These are phyloP conservation scores for Epichloe gansuensis DNA, from an alignment of 2,329 filamentous ascomycete genomes.

Conservation along the genomic window DNA sequence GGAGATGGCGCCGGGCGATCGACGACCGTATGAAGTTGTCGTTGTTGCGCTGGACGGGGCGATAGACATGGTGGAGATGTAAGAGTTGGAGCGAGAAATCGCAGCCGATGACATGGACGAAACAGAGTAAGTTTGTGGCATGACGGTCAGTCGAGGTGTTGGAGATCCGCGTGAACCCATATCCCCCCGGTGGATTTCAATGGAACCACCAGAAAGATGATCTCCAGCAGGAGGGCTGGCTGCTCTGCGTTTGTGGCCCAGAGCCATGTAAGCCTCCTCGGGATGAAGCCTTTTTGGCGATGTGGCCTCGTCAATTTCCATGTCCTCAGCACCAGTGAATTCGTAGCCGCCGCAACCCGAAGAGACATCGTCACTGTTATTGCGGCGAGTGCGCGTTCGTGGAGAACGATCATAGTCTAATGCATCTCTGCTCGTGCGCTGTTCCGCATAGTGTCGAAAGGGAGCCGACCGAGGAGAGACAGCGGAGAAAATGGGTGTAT, in stretches of 20 bases:
- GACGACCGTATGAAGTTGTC: constrained; percentile 31
- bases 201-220: constrained; percentile 21
- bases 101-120: constrained; percentile 29
- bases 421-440: constrained; percentile 31
- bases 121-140: constrained; percentile 30
- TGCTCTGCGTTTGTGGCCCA: constrained; percentile 41
- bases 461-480: constrained; percentile 32
- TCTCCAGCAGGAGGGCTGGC: constrained; percentile 41
- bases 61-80: constrained; percentile 32
- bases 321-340: constrained; percentile 25
- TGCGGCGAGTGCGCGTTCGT: constrained; percentile 30
- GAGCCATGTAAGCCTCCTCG: constrained; percentile 30
- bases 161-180: constrained; percentile 37
- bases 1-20: constrained; percentile 32
- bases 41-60: constrained; percentile 29
- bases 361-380: constrained; percentile 39
- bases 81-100: constrained; percentile 32
- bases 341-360: constrained; percentile 33
- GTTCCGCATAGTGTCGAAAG: constrained; percentile 28
- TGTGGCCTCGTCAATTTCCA: constrained; percentile 38
- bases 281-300: constrained; percentile 38
- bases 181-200: constrained; percentile 36
- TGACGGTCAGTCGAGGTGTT: constrained; percentile 33
- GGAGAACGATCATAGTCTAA: constrained; percentile 37
- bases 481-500: constrained; percentile 35